Conservation (phyloP, 345 rosid species). For the Boechera retrofracta region DNA sequence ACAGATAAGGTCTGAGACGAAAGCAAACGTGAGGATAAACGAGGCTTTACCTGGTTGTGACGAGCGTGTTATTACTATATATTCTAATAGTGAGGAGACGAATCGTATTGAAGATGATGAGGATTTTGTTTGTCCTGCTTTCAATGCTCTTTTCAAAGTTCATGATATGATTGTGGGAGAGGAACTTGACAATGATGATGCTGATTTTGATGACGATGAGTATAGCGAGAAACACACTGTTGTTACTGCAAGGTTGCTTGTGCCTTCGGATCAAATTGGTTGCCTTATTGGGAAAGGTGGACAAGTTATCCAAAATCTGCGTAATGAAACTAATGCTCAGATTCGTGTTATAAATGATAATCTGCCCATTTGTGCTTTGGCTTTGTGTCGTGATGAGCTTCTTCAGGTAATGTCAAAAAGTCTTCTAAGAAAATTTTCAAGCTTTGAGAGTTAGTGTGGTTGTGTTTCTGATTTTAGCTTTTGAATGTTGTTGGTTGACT, state of each 20-base stretch:
- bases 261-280: constrained; percentile 77
- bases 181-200: constrained; percentile 48
- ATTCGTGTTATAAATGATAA: constrained; percentile 64
- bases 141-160: constrained; percentile 70
- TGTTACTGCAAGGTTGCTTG: constrained; percentile 62
- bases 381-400: constrained; percentile 64
- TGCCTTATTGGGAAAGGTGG: constrained; percentile 78
- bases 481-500: constrained; percentile 25
- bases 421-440: neutral
- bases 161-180: constrained; percentile 59
- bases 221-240: constrained; percentile 51
- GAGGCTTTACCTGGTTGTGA: constrained; percentile 62
- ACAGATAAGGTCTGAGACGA: constrained; percentile 62
- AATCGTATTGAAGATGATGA: constrained; percentile 55
- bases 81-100: constrained; percentile 61
- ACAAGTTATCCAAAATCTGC: constrained; percentile 61
- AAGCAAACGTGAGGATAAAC: constrained; percentile 59
- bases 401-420: constrained; percentile 57
- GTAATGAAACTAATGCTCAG: constrained; percentile 61
- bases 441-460: constrained; percentile 8
- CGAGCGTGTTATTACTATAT: constrained; percentile 66
- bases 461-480: constrained; percentile 3
- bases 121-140: constrained; percentile 59
- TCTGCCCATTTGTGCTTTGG: constrained; percentile 62
- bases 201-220: constrained; percentile 52